Evolutionary conservation across 2,329 filamentous ascomycete genomes (phyloP).

Genomic region (Calonectria montana): DNA sequence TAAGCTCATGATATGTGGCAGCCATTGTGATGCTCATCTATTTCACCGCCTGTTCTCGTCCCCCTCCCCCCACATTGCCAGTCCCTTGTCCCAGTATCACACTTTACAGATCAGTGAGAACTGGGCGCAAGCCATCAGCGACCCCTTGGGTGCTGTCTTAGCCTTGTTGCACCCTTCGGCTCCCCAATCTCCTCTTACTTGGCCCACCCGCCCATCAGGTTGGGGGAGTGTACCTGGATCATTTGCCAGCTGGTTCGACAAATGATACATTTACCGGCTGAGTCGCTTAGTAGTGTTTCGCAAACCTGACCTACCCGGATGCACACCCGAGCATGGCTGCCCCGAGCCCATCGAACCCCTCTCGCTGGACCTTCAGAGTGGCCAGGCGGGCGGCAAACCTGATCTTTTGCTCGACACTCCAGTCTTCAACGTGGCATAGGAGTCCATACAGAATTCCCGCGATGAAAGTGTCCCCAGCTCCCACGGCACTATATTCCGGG

Average conservation of each 20-base stretch:
- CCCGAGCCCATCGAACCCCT: conserved; percentile 71
- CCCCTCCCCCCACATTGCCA: conserved; percentile 32
- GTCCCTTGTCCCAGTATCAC: conserved; percentile 31
- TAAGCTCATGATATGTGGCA: conserved; percentile 17
- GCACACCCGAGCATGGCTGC: conserved; percentile 40
- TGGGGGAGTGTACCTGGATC: conserved; percentile 32
- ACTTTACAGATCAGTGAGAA: conserved; percentile 36
- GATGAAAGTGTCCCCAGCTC: conserved; percentile 81
- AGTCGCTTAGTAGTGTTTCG: conserved; percentile 23
- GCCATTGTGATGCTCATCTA: conserved; percentile 28
- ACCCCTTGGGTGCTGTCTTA: conserved; percentile 26
- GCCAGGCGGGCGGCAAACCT: conserved; percentile 74
- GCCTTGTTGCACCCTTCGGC: conserved; percentile 24
- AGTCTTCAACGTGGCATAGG: conserved; percentile 60
- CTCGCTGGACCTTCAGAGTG: conserved; percentile 73
- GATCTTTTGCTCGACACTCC: conserved; percentile 61
- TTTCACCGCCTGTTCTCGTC: conserved; percentile 44
- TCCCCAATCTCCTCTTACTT: conserved; percentile 14
- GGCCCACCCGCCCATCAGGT: conserved; percentile 34
- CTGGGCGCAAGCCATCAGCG: conserved; percentile 29
- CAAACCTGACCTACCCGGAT: conserved; percentile 20
- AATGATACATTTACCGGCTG: conserved; percentile 29
- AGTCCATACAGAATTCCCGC: conserved; percentile 76
- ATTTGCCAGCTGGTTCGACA: conserved; percentile 25
- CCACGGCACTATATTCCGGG: conserved; percentile 67